Evolutionary conservation across 2,329 filamentous ascomycete species (phyloP), one percentile per base, ranked within the genome.

Genomic region (Calonectria pseudoreteaudii): DNA sequence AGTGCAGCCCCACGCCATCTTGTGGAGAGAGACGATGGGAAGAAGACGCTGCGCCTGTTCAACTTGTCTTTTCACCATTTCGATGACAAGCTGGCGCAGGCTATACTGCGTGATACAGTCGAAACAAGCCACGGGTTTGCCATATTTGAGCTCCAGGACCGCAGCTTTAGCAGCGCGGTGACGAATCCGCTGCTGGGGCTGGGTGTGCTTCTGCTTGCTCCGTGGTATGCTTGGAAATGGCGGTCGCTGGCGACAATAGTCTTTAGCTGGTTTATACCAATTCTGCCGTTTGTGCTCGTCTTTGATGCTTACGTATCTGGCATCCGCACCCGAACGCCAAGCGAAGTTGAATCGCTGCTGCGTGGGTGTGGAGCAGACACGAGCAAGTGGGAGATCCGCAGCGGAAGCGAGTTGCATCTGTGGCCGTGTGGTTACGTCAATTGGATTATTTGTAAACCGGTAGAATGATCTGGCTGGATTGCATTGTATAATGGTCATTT

Each of bases 161-260:
- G 56, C 4, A 62, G 56, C 20, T 62, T 62, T 13, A 62, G 56
- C 36, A 62, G 56, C 34, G 56, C 56, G 1, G 36, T 62, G 7
- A 62, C 56, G 23, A 62, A 62, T 10, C 56, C 56, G 26, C 23
- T 62, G n/a, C 23, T 62, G 6, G 56, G 56, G 3, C 38, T 62
- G 16, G 56, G 56, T 16, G 56, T 62, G 20, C 14, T 62, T 2
- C 56, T 62, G 9, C 56, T 62, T 6, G 56, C 34, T 5, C 56
- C 56, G 26, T 62, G 56, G 34, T 62, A 62, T 11, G 56, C 56
- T 28, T 62, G 56, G 56, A 62, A 62, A 16, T 62, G 56, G 56
- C 34, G 56, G 18, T 62, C 56, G 7, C 23, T 62, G 3, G 56
- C 56, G 0, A 62, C 56, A 4, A 14, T 62, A 23, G n/a, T 62